A percentile compares a stretch with the other conserved stretches of the same genome.
phyloP scores from a whole-genome alignment of 805 yeast genomes.

The Ogataea pilisensis region DNA sequence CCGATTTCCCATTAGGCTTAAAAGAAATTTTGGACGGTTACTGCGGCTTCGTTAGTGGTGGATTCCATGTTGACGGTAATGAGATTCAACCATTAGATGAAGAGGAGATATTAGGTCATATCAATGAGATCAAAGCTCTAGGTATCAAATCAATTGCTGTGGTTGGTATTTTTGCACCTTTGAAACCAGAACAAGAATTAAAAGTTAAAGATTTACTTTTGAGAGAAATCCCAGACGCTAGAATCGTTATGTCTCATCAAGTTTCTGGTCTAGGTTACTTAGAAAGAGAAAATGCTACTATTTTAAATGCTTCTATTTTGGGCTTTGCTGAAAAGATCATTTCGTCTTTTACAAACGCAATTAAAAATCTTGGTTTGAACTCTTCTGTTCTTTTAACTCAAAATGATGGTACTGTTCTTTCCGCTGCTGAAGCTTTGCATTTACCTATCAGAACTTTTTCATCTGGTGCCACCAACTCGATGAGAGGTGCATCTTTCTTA shows the following conservation, averaged over 20 bases:
- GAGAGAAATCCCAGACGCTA: conserved; percentile 31
- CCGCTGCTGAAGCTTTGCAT: conserved; percentile 35
- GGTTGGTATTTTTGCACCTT: conserved; percentile 38
- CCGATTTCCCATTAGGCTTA: conserved; percentile 41
- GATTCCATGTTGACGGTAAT: conserved; percentile 40
- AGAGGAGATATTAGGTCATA: conserved; percentile 12
- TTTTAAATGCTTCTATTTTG: conserved; percentile 42
- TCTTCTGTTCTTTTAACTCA: conserved; percentile 41
- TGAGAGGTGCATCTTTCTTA: conserved; percentile 44
- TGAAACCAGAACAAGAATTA: conserved; percentile 36
- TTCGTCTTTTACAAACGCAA: conserved; percentile 35
- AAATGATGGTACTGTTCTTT: conserved; percentile 45
- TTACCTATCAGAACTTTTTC: conserved; percentile 45
- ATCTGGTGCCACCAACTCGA: conserved; percentile 47
- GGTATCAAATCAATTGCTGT: conserved; percentile 38
- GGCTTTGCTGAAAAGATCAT: conserved; percentile 40
- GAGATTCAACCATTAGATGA: conserved; percentile 33
- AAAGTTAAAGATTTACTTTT: conserved; percentile 32
- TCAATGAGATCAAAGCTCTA: conserved; percentile 26
- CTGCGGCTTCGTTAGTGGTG: conserved; percentile 36
- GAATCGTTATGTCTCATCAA: conserved; percentile 35
- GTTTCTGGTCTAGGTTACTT: conserved; percentile 42
- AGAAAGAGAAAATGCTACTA: conserved; percentile 45
- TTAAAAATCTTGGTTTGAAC: conserved; percentile 31
- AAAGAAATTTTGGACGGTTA: conserved; percentile 34